Evolutionary conservation across 73 alveolate genomes (phyloP).

Genomic region (Paramecium biaurelia): DNA sequence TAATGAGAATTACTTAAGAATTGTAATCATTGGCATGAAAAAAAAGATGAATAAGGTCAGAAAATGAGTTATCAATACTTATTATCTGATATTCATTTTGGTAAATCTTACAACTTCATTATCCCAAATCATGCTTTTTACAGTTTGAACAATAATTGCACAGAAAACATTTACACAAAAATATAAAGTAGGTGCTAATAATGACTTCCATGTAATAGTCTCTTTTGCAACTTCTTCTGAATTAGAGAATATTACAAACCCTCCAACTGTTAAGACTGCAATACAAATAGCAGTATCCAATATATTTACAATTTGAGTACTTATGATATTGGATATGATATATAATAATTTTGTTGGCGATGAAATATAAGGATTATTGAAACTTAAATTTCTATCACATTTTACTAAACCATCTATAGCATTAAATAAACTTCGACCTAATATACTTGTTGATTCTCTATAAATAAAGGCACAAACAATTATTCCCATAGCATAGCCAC

Average conservation of each 20-base stretch:
- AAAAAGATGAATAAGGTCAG: background rate
- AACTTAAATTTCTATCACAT: constrained; percentile 24
- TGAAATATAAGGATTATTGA: constrained; percentile 20
- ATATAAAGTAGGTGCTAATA: constrained; percentile 26
- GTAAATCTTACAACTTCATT: constrained; percentile 4
- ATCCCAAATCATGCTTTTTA: background rate
- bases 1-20: background rate
- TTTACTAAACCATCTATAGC: constrained; percentile 43
- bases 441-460: constrained; percentile 33
- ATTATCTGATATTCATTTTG: background rate
- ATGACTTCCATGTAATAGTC: constrained; percentile 9
- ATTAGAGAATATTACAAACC: background rate
- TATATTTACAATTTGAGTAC: background rate
- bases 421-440: background rate
- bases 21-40: constrained; percentile 12
- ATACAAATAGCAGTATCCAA: constrained; percentile 41
- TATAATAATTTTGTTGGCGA: constrained; percentile 26
- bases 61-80: background rate
- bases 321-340: background rate
- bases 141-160: background rate
- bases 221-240: constrained; percentile 49
- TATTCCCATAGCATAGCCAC: constrained; percentile 28
- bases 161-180: constrained; percentile 18
- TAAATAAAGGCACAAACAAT: constrained; percentile 31
- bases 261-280: constrained; percentile 22